Base-by-base conservation (phyloP, 495 filamentous ascomycete genomes). In the Corynascus novoguineensis region DNA sequence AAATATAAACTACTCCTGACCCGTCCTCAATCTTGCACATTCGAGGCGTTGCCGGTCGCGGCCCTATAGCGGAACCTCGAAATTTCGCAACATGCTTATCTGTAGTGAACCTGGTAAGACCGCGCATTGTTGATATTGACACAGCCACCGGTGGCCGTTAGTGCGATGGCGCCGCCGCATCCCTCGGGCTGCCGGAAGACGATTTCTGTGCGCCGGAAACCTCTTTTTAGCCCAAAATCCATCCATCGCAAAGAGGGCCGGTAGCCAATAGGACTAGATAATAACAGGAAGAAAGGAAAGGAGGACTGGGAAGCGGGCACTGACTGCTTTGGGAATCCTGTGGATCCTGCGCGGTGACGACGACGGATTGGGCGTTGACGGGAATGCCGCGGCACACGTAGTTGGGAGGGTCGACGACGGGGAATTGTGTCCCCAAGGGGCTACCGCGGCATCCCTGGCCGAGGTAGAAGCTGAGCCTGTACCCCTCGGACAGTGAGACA, bases 351-450 rank as follows among this genome's bases (percentile, higher is more conserved):
- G 25, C 44, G 15, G 24, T 27, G 44, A 46, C 28, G 19, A 28
- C 44, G 10, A 46, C 44, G 9, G 44, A 46, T n/a, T 46, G 44
- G 44, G 44, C 44, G 24, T 46, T 46, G 44, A 9, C 19, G 4
- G 44, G 44, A 28, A 46, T 28, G 24, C 44, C 44, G 24, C 44
- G 44, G 44, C 44, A 46, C 44, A 46, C 44, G 44, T 27, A 28
- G 44, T 46, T 46, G 44, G 44, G 44, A n/a, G 44, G 44, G 22
- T 46, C 44, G 44, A 46, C 44, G 1, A 46, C 44, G 44, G 44
- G 44, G 11, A 14, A 46, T 11, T 46, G 24, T 25, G 22, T 25
- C n/a, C 25, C 44, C 25, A 46, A 12, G 21, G 1, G 21, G 15
- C 6, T 12, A 25, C 11, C 14, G 22, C 44, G 4, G 44, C 44